Percentiles rank a stretch among this genome's conserved stretches.
Conservation (phyloP, 345 rosid species). For the Eucalyptus caleyi region DNA sequence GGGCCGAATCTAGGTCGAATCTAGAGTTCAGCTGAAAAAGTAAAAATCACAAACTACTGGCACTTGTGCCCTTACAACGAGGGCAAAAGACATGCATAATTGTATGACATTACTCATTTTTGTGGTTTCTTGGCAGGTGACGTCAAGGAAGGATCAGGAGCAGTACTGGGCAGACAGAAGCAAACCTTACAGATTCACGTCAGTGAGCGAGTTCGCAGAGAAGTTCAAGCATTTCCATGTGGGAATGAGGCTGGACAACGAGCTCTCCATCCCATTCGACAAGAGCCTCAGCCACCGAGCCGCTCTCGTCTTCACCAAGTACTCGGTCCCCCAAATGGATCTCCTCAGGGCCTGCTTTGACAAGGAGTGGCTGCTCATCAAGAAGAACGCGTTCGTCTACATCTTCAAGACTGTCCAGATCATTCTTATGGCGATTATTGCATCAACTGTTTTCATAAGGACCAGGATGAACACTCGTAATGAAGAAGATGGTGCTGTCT, state of each 20-base stretch:
- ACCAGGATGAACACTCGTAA: constrained; percentile 40
- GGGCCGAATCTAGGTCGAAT: background rate
- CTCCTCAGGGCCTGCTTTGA: constrained; percentile 69
- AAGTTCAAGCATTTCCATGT: constrained; percentile 58
- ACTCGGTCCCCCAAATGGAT: constrained; percentile 44
- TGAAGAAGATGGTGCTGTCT: constrained; percentile 35
- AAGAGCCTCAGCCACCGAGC: constrained; percentile 51
- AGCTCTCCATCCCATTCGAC: constrained; percentile 52
- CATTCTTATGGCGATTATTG: constrained; percentile 36
- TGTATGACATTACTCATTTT: background rate
- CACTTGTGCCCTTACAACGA: background rate
- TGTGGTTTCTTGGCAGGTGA: constrained; percentile 39
- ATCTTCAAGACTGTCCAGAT: constrained; percentile 67
- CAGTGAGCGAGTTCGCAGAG: constrained; percentile 47
- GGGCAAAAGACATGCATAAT: background rate
- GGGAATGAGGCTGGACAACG: constrained; percentile 39
- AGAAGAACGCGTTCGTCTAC: constrained; percentile 57
- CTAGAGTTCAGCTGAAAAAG: background rate
- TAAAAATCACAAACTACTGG: background rate
- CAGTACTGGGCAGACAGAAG: constrained; percentile 68
- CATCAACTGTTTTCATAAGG: constrained; percentile 54
- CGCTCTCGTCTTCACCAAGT: constrained; percentile 46
- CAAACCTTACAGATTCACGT: constrained; percentile 48
- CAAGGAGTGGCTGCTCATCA: constrained; percentile 65
- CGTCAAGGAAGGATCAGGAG: constrained; percentile 84